These are phyloP conservation scores for Thalassiosira exigua DNA, from an alignment of 352 stramenopile genomes.

Conservation along the genomic window DNA sequence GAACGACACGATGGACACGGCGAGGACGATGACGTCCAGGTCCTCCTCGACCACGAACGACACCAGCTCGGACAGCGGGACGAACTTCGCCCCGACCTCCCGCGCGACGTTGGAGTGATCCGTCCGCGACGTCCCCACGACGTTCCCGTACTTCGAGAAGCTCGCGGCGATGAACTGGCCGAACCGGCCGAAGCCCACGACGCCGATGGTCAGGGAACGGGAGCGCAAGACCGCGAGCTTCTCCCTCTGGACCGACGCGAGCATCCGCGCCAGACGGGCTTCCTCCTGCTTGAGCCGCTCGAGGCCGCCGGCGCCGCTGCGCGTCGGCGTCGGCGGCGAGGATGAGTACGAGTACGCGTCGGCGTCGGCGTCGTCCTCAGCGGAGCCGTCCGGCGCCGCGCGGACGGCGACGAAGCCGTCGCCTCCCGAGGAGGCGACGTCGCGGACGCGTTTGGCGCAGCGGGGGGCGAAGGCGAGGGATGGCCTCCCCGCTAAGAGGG, in stretches of 20 bases:
- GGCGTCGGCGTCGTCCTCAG: too few relatives aligned
- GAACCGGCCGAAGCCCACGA: slow-evolving; percentile 97
- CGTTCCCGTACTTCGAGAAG: slow-evolving; percentile 92
- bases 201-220: slow-evolving; percentile 91
- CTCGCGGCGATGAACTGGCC: slow-evolving; percentile 97
- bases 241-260: slow-evolving; percentile 74
- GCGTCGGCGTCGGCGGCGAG: too few relatives aligned
- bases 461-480: too few relatives aligned
- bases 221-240: slow-evolving; percentile 77
- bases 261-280: slow-evolving; percentile 65
- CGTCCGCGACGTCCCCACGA: slow-evolving; percentile 86
- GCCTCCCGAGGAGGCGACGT: too few relatives aligned
- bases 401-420: too few relatives aligned
- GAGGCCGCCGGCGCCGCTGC: slow-evolving; percentile 74
- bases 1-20: slow-evolving; percentile 89
- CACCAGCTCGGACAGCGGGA: slow-evolving; percentile 86
- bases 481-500: too few relatives aligned
- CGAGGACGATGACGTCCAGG: slow-evolving; percentile 94
- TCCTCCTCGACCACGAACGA: slow-evolving; percentile 88
- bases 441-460: too few relatives aligned
- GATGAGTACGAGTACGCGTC: too few relatives aligned
- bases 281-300: slow-evolving; percentile 84
- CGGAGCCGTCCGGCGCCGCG: too few relatives aligned
- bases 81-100: slow-evolving; percentile 83
- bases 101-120: slow-evolving; percentile 87